A percentile compares a stretch with the other conserved stretches of the same genome.
These are phyloP conservation scores for Ramularia endophylla DNA, from an alignment of 2,329 filamentous ascomycete genomes.

Conservation along the genomic window DNA sequence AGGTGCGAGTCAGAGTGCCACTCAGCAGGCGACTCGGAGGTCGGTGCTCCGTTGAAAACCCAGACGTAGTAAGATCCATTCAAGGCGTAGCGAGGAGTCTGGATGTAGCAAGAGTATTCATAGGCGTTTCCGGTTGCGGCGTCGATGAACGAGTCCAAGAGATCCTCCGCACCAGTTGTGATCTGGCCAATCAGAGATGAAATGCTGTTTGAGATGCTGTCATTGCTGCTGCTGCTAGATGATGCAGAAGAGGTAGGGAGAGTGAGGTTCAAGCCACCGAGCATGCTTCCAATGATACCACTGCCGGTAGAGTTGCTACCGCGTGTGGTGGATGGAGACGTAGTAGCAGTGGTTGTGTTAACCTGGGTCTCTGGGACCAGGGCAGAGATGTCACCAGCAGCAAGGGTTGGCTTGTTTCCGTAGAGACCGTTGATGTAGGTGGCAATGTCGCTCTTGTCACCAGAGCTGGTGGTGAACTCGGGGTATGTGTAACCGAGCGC, in stretches of 20 bases:
- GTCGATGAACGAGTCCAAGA: constrained; percentile 17
- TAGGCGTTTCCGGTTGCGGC: constrained; percentile 39
- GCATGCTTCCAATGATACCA: neutral
- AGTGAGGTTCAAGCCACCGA: neutral
- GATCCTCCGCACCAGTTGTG: neutral
- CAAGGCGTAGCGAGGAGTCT: constrained; percentile 53
- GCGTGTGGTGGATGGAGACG: too few species aligned
- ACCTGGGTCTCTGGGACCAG: neutral
- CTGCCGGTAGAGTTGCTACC: neutral
- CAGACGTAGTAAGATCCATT: constrained; percentile 57
- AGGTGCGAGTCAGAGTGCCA: constrained; percentile 52
- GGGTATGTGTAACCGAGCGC: constrained; percentile 69
- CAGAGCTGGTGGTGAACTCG: constrained; percentile 48
- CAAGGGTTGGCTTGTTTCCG: constrained; percentile 33
- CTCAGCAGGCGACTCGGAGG: constrained; percentile 33
- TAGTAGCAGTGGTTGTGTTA: neutral
- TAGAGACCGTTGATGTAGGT: constrained; percentile 49
- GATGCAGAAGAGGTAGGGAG: neutral
- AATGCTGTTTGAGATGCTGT: neutral
- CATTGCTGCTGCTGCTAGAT: neutral
- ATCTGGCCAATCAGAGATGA: neutral
- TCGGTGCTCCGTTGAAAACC: constrained; percentile 56
- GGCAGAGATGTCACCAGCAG: constrained; percentile 15
- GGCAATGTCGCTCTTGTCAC: constrained; percentile 38
- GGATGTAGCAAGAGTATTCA: constrained; percentile 64